Evolutionary conservation across 2,329 filamentous ascomycete species (phyloP).

Genomic region (Ceratocystis harringtonii): DNA sequence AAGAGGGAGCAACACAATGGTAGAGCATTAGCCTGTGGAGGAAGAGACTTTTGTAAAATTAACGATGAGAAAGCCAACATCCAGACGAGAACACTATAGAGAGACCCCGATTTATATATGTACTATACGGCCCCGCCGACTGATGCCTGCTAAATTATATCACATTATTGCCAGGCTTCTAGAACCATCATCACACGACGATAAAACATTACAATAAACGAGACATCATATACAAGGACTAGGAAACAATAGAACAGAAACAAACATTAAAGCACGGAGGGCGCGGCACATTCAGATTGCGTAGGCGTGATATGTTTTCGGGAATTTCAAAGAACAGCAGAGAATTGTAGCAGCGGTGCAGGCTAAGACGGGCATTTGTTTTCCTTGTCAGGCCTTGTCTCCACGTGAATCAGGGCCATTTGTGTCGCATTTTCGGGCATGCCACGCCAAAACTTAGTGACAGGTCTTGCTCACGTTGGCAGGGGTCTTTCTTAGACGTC

Average conservation of each 20-base stretch:
- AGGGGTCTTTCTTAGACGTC: conserved; percentile 37
- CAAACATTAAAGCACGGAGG: neutral
- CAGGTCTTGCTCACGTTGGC: neutral
- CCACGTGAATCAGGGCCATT: neutral
- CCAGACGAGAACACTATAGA: neutral
- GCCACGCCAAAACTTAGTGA: neutral
- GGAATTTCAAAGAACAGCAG: neutral
- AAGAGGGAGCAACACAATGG: neutral
- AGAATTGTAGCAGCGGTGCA: neutral
- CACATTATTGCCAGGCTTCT: neutral
- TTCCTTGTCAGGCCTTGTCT: neutral
- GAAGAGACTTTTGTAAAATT: neutral
- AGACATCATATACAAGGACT: neutral
- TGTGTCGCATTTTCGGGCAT: conserved; percentile 8
- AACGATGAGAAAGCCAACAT: neutral
- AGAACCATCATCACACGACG: neutral
- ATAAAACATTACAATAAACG: neutral
- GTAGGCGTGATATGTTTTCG: neutral
- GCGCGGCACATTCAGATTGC: neutral
- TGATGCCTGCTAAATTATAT: neutral
- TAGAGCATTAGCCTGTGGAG: too few relatives aligned
- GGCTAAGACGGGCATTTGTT: neutral
- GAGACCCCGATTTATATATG: neutral
- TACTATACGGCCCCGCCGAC: neutral
- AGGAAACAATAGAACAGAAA: neutral